Evolutionary conservation across 768 basidiomycete species (phyloP).

Genomic region (Calocera cornea): DNA sequence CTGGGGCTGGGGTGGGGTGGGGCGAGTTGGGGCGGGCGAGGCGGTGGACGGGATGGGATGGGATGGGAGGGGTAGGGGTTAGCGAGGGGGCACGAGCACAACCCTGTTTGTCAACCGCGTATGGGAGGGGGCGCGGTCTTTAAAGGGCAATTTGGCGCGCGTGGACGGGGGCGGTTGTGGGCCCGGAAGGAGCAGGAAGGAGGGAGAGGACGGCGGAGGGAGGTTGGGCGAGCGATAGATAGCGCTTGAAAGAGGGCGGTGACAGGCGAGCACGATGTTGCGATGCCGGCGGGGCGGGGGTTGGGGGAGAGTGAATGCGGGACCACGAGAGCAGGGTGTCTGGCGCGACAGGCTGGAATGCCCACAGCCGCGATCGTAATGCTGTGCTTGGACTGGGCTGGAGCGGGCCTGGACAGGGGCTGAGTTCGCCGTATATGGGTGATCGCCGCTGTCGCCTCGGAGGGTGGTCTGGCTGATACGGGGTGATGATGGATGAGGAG

Average conservation of each 20-base stretch:
- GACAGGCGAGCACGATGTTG: not conserved
- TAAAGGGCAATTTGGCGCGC: slow-evolving; percentile 6
- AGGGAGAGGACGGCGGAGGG: not conserved
- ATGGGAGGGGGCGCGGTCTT: not conserved
- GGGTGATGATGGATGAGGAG: not conserved
- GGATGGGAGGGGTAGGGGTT: not conserved
- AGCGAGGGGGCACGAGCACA: slow-evolving; percentile 1
- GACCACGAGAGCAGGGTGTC: not conserved
- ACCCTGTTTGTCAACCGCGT: slow-evolving; percentile 6
- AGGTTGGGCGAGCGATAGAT: not conserved
- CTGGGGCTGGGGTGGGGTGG: not conserved
- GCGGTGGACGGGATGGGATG: not conserved
- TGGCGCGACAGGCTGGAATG: not conserved
- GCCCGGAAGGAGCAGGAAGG: not conserved
- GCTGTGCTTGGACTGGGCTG: not conserved
- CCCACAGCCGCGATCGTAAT: slow-evolving; percentile 4
- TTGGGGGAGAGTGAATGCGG: not conserved
- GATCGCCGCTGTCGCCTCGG: not conserved
- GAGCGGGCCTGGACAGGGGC: slow-evolving; percentile 1
- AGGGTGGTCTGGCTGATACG: not conserved
- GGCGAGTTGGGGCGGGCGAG: not conserved
- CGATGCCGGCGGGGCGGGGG: not conserved
- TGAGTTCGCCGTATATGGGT: not conserved
- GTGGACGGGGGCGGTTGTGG: not conserved
- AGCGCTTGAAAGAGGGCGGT: not conserved